Evolutionary conservation across 257 asterid genomes (phyloP).

Genomic region (Plantago elongata): DNA sequence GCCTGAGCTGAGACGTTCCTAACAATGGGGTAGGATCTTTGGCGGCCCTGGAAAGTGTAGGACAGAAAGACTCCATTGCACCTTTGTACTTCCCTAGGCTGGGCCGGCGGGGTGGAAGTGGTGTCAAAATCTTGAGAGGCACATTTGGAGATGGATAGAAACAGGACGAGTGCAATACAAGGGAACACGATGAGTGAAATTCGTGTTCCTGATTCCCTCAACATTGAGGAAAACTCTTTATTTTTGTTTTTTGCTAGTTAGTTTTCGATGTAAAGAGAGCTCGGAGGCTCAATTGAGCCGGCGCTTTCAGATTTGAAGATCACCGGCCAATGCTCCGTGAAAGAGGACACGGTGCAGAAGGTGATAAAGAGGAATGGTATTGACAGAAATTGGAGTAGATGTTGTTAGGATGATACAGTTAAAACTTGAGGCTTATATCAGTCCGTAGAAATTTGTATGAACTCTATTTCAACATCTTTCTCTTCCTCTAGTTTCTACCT

Average conservation of each 20-base stretch:
- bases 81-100: slow-evolving; percentile 41
- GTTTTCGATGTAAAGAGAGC: neutral
- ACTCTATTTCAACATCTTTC: slow-evolving; percentile 32
- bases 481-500: slow-evolving; percentile 48
- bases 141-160: slow-evolving; percentile 12
- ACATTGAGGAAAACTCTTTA: slow-evolving; percentile 7
- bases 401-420: slow-evolving; percentile 13
- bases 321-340: slow-evolving; percentile 68
- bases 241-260: too few relatives aligned
- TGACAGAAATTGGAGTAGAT: slow-evolving; percentile 24
- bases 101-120: slow-evolving; percentile 23
- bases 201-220: slow-evolving; percentile 28
- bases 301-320: neutral
- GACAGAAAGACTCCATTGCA: slow-evolving; percentile 69
- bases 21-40: slow-evolving; percentile 62
- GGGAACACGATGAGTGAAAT: slow-evolving; percentile 14
- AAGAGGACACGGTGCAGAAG: slow-evolving; percentile 39
- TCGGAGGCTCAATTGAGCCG: slow-evolving; percentile 5
- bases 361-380: slow-evolving; percentile 25
- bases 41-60: slow-evolving; percentile 59
- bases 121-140: slow-evolving; percentile 49
- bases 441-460: slow-evolving; percentile 26
- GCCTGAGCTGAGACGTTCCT: slow-evolving; percentile 81
- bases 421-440: slow-evolving; percentile 25
- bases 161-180: slow-evolving; percentile 27